Percentiles rank a stretch among this genome's conserved stretches.
phyloP scores from a whole-genome alignment of 192 early-diverging fungal genomes.

The Entomortierella lignicola region DNA sequence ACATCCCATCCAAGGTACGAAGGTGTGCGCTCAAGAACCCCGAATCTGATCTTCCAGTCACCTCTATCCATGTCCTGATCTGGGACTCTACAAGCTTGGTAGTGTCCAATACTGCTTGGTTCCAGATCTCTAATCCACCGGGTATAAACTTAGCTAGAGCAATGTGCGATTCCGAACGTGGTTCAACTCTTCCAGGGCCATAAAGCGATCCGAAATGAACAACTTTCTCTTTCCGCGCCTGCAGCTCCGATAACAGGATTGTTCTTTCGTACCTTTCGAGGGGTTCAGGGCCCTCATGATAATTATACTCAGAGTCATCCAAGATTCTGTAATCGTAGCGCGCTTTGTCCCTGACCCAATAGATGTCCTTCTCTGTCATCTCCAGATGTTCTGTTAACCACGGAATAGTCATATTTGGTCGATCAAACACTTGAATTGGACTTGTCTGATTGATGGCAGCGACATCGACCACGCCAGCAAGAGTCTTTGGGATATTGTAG shows the following conservation, averaged over 20 bases:
- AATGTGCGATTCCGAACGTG: constrained; percentile 5
- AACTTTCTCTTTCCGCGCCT: constrained; percentile 15
- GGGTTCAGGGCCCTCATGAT: background rate
- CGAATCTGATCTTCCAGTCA: constrained; percentile 5
- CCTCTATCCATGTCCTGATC: constrained; percentile 10
- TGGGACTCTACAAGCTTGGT: constrained; percentile 9
- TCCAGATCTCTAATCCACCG: constrained; percentile 25
- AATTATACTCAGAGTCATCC: constrained; percentile 17
- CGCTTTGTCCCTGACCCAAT: constrained; percentile 2
- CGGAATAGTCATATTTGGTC: constrained; percentile 11
- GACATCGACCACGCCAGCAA: background rate
- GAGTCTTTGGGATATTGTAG: background rate
- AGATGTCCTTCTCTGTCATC: constrained; percentile 11
- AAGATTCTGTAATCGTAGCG: constrained; percentile 17
- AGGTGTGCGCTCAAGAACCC: constrained; percentile 34
- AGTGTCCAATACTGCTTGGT: constrained; percentile 4
- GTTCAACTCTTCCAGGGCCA: constrained; percentile 26
- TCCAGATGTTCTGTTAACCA: constrained; percentile 9
- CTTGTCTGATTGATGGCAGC: background rate
- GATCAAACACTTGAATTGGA: constrained; percentile 17
- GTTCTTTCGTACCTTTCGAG: constrained; percentile 1
- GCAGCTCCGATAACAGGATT: constrained; percentile 22
- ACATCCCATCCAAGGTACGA: constrained; percentile 41
- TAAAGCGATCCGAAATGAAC: constrained; percentile 51
- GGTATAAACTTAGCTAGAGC: constrained; percentile 1